These are phyloP conservation scores for Vaccinium myrtillus DNA, from an alignment of 148 eudicot species.

Conservation along the genomic window DNA sequence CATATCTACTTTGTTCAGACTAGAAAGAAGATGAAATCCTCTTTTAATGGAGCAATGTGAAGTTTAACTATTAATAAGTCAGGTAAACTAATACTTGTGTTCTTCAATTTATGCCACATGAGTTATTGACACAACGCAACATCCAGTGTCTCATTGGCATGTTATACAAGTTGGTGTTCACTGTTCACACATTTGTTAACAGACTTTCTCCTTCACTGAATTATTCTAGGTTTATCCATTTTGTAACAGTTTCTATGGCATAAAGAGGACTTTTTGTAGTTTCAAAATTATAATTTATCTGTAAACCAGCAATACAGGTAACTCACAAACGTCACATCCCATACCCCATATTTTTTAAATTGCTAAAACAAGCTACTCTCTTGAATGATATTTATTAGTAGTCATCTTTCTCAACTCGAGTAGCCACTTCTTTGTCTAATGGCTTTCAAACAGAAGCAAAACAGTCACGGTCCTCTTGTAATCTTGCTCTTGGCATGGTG, in stretches of 20 bases:
- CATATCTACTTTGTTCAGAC: not conserved
- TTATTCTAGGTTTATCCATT: not conserved
- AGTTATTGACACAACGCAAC: not conserved
- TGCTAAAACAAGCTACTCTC: not conserved
- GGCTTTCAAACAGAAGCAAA: constrained; percentile 7
- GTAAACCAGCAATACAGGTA: not conserved
- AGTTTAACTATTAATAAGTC: not conserved
- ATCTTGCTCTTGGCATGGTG: not conserved
- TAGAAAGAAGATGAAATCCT: not conserved
- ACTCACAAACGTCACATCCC: not conserved
- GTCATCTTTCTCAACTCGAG: not conserved
- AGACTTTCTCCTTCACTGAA: not conserved
- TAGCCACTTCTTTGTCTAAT: not conserved
- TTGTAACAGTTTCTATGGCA: not conserved
- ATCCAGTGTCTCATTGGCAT: not conserved
- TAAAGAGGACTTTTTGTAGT: not conserved
- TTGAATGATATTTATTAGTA: constrained; percentile 1
- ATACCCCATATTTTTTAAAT: not conserved
- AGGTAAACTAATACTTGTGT: not conserved
- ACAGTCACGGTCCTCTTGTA: not conserved
- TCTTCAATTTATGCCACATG: not conserved
- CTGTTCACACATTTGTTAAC: not conserved
- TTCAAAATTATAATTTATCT: not conserved
- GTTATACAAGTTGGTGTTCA: not conserved
- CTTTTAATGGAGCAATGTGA: not conserved